Evolutionary conservation across 306 rosid species (phyloP).

Genomic region (Quercus agrifolia): DNA sequence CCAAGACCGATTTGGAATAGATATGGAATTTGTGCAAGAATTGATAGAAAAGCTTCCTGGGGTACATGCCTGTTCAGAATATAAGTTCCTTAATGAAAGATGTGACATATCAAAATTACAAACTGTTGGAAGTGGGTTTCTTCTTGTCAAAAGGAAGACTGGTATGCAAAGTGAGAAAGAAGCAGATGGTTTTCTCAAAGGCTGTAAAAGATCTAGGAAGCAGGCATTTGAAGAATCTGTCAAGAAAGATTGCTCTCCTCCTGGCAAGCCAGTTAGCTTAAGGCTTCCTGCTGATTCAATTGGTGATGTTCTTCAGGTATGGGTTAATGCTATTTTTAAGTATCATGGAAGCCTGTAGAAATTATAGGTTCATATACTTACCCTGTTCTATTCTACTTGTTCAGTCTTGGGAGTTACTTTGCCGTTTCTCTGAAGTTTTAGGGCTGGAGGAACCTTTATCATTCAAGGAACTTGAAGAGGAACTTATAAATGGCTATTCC

Average conservation of each 20-base stretch:
- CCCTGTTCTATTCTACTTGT: neutral
- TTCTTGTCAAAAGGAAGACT: conserved; percentile 47
- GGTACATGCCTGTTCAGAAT: conserved; percentile 47
- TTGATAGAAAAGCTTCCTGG: conserved; percentile 73
- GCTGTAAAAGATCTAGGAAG: conserved; percentile 46
- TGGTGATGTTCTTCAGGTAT: conserved; percentile 90
- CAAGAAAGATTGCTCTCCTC: conserved; percentile 61
- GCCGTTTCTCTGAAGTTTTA: conserved; percentile 67
- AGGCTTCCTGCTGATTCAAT: conserved; percentile 59
- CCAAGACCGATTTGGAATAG: conserved; percentile 91
- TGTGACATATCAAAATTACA: conserved; percentile 40
- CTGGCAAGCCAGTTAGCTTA: conserved; percentile 70
- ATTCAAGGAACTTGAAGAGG: conserved; percentile 76
- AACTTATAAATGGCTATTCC: conserved; percentile 73
- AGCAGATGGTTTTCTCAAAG: conserved; percentile 45
- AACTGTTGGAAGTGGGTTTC: conserved; percentile 74
- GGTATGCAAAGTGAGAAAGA: conserved; percentile 53
- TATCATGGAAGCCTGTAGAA: neutral
- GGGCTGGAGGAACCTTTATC: conserved; percentile 58
- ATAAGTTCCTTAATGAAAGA: conserved; percentile 59
- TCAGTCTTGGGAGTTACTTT: conserved; percentile 75
- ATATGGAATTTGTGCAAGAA: conserved; percentile 87
- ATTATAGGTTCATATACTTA: too few species aligned
- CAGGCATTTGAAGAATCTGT: conserved; percentile 18
- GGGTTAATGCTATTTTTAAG: conserved; percentile 9